Evolutionary conservation across 805 yeast genomes (phyloP), one percentile per base, ranked within the genome.

Genomic region (Nakazawaea holstii): DNA sequence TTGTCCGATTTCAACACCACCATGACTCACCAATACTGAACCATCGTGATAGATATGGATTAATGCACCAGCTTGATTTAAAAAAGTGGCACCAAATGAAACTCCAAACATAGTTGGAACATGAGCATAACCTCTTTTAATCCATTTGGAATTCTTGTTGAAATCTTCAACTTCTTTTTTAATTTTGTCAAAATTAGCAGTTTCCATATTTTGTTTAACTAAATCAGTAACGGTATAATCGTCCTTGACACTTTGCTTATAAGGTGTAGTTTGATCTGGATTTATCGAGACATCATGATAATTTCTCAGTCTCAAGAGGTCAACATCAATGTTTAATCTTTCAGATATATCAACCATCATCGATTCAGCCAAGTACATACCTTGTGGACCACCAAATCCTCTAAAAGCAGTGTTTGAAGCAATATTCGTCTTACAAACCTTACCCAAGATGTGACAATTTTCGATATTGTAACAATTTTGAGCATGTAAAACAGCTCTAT

Each of bases 1-100:
- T 55, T 73, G 78, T 14, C 78, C 78, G 64, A 73, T 73, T 48
- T 73, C 78, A 10, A 73, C 73, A 46, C 78, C 78, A 41, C 77
- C 78, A 41, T 72, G 75, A 13, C 76, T 59, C 13, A 73, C 58
- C 13, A 73, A 54, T 9, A 73, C 64, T n/a, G 76, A 69, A 1
- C 77, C 78, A 54, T 73, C 78, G 36, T 55, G 58, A 50, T 73
- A 73, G 29, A 73, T 70, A 48, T 73, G 73, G 8, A 73, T 66
- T 31, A 73, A 56, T 1, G 78, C 78, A 39, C 75, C 76, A 14
- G 72, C 78, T 54, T 73, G 78, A 53, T 73, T 73, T 48, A 73
- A 56, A 46, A 67, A 70, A 26, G 63, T 53, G 17, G 69, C 76
- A 30, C 77, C 77, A 52, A 73, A 73, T 1, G 77, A 62, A 17